Conservation (phyloP, 202 grass and related monocot species). For the Miscanthus sacchariflorus region DNA sequence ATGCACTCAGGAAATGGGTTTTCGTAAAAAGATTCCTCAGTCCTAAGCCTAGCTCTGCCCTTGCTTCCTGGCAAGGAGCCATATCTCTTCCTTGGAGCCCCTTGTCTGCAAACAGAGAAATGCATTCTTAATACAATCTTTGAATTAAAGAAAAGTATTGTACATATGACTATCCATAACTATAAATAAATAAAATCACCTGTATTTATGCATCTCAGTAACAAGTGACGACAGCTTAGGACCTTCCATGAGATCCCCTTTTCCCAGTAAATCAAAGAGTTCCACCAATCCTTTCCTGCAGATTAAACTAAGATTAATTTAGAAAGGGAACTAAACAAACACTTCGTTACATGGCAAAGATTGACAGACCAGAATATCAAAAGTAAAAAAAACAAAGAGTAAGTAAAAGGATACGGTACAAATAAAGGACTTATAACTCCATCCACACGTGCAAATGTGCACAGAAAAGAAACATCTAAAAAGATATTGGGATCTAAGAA, state of each 20-base stretch:
- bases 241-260: conserved; percentile 77
- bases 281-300: conserved; percentile 91
- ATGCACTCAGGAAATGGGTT: conserved; percentile 96
- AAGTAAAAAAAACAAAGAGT: neutral
- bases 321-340: neutral
- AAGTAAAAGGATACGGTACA: conserved; percentile 3
- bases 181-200: conserved; percentile 56
- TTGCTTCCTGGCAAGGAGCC: conserved; percentile 83
- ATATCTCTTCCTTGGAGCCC: conserved; percentile 89
- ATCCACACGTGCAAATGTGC: conserved; percentile 12
- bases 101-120: conserved; percentile 67
- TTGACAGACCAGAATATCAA: conserved; percentile 3
- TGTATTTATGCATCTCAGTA: conserved; percentile 83
- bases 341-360: conserved; percentile 5
- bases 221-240: conserved; percentile 72
- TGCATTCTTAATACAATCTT: conserved; percentile 27
- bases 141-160: neutral
- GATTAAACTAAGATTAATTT: conserved; percentile 35
- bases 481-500: conserved; percentile 1
- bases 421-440: conserved; percentile 39
- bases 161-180: neutral
- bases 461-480: neutral
- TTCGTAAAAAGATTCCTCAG: conserved; percentile 93
- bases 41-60: conserved; percentile 77
- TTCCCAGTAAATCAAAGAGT: conserved; percentile 91